A percentile compares a stretch with the other conserved stretches of the same genome.
Evolutionary conservation across 75 land plant genomes (phyloP).

Genomic region (Pseudotsuga menziesii): DNA sequence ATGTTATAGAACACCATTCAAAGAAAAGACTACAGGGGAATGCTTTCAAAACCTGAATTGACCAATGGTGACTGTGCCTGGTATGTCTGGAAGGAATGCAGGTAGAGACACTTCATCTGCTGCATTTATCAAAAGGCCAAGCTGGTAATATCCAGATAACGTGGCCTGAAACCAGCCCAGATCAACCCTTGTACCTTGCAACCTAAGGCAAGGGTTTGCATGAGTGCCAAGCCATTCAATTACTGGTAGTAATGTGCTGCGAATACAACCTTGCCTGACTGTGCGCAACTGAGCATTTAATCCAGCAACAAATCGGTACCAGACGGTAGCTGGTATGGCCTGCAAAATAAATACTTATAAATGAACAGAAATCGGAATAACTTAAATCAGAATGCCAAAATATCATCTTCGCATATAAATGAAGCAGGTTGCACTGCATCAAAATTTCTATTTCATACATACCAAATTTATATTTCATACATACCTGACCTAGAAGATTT

Average conservation of each 20-base stretch:
- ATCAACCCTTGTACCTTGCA: constrained; percentile 71
- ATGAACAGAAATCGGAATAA: background rate
- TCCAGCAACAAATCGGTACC: constrained; percentile 86
- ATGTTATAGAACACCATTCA: background rate
- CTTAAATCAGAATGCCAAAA: background rate
- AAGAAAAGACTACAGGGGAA: background rate
- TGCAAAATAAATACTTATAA: constrained; percentile 12
- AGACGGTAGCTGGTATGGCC: constrained; percentile 75
- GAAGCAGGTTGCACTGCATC: background rate
- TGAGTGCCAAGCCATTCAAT: constrained; percentile 65
- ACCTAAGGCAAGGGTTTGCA: constrained; percentile 62
- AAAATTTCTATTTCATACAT: background rate
- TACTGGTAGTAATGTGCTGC: constrained; percentile 60
- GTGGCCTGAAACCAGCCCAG: constrained; percentile 93
- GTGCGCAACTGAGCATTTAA: constrained; percentile 89
- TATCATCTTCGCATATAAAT: background rate
- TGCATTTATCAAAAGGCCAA: constrained; percentile 60
- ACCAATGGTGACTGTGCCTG: constrained; percentile 7
- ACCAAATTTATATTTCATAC: constrained; percentile 26
- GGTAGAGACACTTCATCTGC: constrained; percentile 39
- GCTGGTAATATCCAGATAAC: constrained; percentile 89
- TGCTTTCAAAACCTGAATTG: constrained; percentile 21
- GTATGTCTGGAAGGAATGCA: constrained; percentile 15
- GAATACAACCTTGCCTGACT: constrained; percentile 64
- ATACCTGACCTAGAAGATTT: constrained; percentile 82